Evolutionary conservation across 1,139 yeast species (phyloP), one percentile per base, ranked within the genome.

Genomic region (Hansenula anomala): DNA sequence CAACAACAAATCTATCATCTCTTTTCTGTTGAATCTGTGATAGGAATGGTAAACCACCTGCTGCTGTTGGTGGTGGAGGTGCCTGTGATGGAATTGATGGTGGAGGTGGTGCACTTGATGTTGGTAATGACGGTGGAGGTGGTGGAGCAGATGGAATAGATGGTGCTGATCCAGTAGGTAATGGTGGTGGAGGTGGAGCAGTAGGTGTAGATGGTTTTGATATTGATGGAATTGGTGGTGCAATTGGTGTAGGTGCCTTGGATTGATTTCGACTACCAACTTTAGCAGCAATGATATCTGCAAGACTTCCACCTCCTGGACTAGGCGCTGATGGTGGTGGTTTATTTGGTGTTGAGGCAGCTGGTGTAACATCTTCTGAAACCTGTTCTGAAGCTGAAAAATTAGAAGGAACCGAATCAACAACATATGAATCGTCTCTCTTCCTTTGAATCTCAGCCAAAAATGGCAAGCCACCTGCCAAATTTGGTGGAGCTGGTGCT

Each of bases 381-480:
- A 67, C 69, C 41, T 66, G 48, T 36, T 59, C 57, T 1, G 73
- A 63, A 3, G 66, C 60, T 2, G 54, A 40, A 25, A 54, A 46
- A n/a, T 58, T 43, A 1, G 43, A 36, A 22, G 48, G 66, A 8
- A 47, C 46, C 2, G 54, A 45, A 35, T 67, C 75, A n/a, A 76
- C 65, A 6, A 73, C 78, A 51, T 71, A 59, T n/a, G 71, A 48
- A 33, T 75, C 80, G 43, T 73, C 72, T 51, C 83, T 61, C 45
- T 70, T 74, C 34, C 71, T 69, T 48, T 75, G 75, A 33, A 78
- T 77, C 41, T 77, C 75, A 1, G 80, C 75, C 32, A 78, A 61
- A 49, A 78, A 77, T 6, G 72, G 61, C 4, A 64, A 56, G 0
- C 63, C 58, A 10, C 64, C 63, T 13, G 64, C 60, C 11, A 46